These are phyloP conservation scores for Barnettozyma wickerhamii DNA, from an alignment of 805 yeast species.

Conservation along the genomic window DNA sequence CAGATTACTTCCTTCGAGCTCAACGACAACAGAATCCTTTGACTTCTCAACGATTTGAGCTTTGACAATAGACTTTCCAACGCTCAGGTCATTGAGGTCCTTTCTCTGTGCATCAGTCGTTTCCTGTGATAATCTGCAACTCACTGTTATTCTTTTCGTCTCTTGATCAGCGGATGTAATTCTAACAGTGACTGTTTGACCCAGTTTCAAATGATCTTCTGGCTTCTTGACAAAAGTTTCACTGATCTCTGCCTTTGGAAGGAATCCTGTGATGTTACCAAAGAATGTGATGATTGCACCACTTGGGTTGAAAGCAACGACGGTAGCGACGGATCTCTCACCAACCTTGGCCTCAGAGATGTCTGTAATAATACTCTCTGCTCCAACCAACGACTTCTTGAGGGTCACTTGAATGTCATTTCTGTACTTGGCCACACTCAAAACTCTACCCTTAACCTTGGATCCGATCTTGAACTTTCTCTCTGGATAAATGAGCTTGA, in stretches of 20 bases:
- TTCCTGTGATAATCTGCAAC: slow-evolving; percentile 64
- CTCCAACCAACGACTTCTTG: slow-evolving; percentile 76
- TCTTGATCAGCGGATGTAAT: slow-evolving; percentile 53
- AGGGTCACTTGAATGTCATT: slow-evolving; percentile 61
- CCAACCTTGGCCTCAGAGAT: slow-evolving; percentile 55
- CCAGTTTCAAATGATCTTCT: slow-evolving; percentile 70
- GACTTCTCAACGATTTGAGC: slow-evolving; percentile 69
- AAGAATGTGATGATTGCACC: slow-evolving; percentile 87
- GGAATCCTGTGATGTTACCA: slow-evolving; percentile 69
- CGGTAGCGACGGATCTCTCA: slow-evolving; percentile 62
- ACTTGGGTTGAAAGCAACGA: slow-evolving; percentile 61
- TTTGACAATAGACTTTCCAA: slow-evolving; percentile 59
- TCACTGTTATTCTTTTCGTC: slow-evolving; percentile 55
- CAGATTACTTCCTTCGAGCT: slow-evolving; percentile 41
- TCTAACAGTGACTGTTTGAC: slow-evolving; percentile 78
- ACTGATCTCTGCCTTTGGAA: slow-evolving; percentile 85
- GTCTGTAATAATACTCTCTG: slow-evolving; percentile 32
- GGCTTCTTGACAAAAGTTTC: slow-evolving; percentile 82
- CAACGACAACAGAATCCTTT: slow-evolving; percentile 68
- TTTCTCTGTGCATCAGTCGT: slow-evolving; percentile 42
- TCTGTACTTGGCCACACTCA: slow-evolving; percentile 41
- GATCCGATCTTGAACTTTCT: slow-evolving; percentile 84
- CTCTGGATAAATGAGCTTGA: slow-evolving; percentile 83
- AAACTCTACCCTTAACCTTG: slow-evolving; percentile 70
- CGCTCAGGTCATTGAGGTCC: slow-evolving; percentile 41